Conservation (phyloP, 2,329 filamentous ascomycete species). For the Pseudopyricularia javanii region DNA sequence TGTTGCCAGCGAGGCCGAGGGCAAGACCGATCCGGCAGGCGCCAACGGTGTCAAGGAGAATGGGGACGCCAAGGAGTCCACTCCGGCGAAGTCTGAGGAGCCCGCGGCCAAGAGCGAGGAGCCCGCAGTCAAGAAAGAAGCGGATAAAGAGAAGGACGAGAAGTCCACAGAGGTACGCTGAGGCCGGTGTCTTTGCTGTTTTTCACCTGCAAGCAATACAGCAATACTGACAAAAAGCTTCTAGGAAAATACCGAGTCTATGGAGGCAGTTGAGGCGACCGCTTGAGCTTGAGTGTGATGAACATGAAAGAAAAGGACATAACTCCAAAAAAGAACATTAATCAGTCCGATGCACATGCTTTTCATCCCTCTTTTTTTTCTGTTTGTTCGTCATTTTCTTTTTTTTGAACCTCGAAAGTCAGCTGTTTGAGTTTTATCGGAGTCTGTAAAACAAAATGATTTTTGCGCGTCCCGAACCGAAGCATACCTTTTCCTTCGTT, state of each 20-base stretch:
- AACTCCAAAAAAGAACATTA: constrained; percentile 13
- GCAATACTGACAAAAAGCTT: neutral
- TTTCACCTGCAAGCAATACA: neutral
- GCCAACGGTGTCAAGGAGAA: constrained; percentile 27
- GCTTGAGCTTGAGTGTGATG: constrained; percentile 12
- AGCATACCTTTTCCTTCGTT: neutral
- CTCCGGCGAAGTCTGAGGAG: constrained; percentile 1
- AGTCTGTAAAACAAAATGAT: constrained; percentile 7
- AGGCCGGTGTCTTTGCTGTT: neutral
- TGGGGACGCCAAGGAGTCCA: constrained; percentile 17
- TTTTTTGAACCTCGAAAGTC: neutral
- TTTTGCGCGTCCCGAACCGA: neutral
- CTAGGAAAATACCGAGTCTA: constrained; percentile 14
- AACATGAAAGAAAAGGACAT: constrained; percentile 14
- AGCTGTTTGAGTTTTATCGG: neutral
- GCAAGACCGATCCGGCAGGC: constrained; percentile 17
- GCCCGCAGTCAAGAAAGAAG: constrained; percentile 19
- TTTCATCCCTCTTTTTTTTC: constrained; percentile 7
- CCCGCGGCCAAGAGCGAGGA: constrained; percentile 18
- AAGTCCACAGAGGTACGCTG: constrained; percentile 16
- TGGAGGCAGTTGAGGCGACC: constrained; percentile 16
- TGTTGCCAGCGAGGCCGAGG: constrained; percentile 5
- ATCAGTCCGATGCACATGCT: constrained; percentile 7
- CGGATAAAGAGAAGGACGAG: constrained; percentile 26
- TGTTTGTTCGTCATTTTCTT: constrained; percentile 7